Evolutionary conservation across 2,329 filamentous ascomycete species (phyloP).

Genomic region (Botrytis pseudocinerea): DNA sequence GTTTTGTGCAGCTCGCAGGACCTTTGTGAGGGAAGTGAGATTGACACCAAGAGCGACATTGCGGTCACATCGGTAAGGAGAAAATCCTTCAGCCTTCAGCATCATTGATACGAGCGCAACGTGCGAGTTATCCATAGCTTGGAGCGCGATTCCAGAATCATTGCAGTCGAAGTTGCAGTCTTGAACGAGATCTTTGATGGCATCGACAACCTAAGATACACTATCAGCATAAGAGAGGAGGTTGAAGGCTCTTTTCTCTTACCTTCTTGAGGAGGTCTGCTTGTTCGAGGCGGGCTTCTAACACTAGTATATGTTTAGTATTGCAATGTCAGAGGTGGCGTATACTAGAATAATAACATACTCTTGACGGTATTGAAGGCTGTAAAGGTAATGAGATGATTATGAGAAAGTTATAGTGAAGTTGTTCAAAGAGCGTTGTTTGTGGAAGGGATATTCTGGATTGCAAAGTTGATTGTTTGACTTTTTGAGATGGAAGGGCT

Average conservation of each 20-base stretch:
- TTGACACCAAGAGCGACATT: conserved; percentile 99
- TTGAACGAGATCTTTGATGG: conserved; percentile 98
- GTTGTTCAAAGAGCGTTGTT: conserved; percentile 1
- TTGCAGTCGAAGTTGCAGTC: conserved; percentile 99
- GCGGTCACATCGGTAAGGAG: conserved; percentile 95
- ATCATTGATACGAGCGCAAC: conserved; percentile 99
- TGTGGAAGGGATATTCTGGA: conserved; percentile 8
- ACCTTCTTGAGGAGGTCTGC: conserved; percentile 95
- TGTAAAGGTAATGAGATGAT: background rate
- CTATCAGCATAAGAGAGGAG: conserved; percentile 30
- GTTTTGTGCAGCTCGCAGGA: conserved; percentile 89
- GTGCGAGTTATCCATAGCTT: conserved; percentile 99
- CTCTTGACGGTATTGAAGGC: conserved; percentile 8
- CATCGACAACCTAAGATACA: conserved; percentile 77
- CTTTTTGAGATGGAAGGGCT: conserved; percentile 15
- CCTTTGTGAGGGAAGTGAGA: conserved; percentile 93
- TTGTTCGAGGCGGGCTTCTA: conserved; percentile 97
- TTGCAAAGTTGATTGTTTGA: conserved; percentile 19
- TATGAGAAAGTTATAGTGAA: background rate
- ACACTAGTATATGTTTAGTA: conserved; percentile 52
- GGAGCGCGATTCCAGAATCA: conserved; percentile 95
- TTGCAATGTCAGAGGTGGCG: background rate
- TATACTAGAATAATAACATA: background rate
- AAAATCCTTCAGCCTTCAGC: conserved; percentile 93
- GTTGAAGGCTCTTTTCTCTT: background rate